phyloP scores from a whole-genome alignment of 352 stramenopile species.

The Elongisporangium senticosum region DNA sequence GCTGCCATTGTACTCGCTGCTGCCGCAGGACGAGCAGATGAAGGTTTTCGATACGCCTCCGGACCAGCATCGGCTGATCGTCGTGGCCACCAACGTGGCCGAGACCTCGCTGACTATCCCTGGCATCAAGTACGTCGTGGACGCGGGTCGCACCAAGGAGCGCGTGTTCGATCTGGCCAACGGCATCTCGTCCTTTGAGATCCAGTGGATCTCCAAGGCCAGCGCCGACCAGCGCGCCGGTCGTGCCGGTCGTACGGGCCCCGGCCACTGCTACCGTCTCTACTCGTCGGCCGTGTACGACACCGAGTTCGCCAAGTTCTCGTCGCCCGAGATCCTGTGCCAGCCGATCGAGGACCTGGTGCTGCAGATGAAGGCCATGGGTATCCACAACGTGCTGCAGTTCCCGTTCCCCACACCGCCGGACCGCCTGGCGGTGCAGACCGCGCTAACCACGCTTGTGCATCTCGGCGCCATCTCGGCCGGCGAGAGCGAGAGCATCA shows the following conservation, averaged over 20 bases:
- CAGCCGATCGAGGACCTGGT: constrained; percentile 95
- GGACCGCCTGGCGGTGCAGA: constrained; percentile 79
- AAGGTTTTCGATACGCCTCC: constrained; percentile 84
- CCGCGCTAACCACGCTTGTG: constrained; percentile 82
- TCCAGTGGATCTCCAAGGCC: constrained; percentile 87
- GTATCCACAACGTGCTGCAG: constrained; percentile 90
- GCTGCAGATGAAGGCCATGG: constrained; percentile 97
- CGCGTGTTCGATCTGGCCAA: constrained; percentile 91
- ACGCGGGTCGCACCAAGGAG: constrained; percentile 95
- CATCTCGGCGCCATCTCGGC: constrained; percentile 65
- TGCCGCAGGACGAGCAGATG: constrained; percentile 95
- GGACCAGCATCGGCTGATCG: constrained; percentile 89
- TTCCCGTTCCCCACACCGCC: constrained; percentile 97
- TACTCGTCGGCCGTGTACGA: constrained; percentile 96
- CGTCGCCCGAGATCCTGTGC: constrained; percentile 85
- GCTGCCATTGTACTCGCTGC: constrained; percentile 95
- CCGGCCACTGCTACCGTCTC: constrained; percentile 97
- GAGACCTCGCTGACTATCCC: constrained; percentile 97
- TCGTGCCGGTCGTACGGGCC: constrained; percentile 92
- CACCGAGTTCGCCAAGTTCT: constrained; percentile 91
- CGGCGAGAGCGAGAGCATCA: constrained; percentile 67
- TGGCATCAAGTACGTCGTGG: constrained; percentile 96
- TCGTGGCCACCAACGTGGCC: constrained; percentile 98
- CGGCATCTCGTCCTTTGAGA: constrained; percentile 93
- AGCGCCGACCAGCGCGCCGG: constrained; percentile 89